A percentile compares a stretch with the other conserved stretches of the same genome.
phyloP scores from a whole-genome alignment of 805 yeast species.

The Teunomyces cretensis region DNA sequence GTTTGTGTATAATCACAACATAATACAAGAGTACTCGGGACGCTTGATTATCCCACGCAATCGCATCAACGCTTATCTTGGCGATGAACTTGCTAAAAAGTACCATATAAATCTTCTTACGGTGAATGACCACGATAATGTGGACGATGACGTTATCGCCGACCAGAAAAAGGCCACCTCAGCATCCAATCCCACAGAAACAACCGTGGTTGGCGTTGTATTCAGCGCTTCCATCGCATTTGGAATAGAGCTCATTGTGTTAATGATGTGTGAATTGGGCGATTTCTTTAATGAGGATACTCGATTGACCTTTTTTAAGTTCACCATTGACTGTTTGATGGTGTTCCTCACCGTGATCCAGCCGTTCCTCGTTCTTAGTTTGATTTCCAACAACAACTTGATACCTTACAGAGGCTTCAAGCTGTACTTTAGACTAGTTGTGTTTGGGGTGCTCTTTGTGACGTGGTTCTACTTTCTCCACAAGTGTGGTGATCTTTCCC shows the following conservation, averaged over 20 bases:
- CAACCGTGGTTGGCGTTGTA: constrained; percentile 18
- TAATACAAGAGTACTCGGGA: constrained; percentile 24
- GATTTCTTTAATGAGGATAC: constrained; percentile 20
- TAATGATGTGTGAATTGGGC: constrained; percentile 38
- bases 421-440: constrained; percentile 5
- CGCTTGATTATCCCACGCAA: constrained; percentile 16
- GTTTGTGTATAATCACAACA: constrained; percentile 22
- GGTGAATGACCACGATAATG: constrained; percentile 16
- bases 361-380: constrained; percentile 41
- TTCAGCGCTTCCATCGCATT: constrained; percentile 32
- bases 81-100: constrained; percentile 14
- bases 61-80: constrained; percentile 26
- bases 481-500: constrained; percentile 34
- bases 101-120: constrained; percentile 15
- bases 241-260: constrained; percentile 29
- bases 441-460: constrained; percentile 12
- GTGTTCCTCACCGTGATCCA: constrained; percentile 40
- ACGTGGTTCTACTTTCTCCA: constrained; percentile 36
- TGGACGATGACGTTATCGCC: constrained; percentile 8
- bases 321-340: constrained; percentile 39
- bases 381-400: constrained; percentile 28
- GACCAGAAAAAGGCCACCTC: constrained; percentile 1
- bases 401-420: constrained; percentile 13
- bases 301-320: constrained; percentile 35
- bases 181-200: not conserved